Evolutionary conservation across 2,329 filamentous ascomycete genomes (phyloP).

Genomic region (Xylogone sp.): DNA sequence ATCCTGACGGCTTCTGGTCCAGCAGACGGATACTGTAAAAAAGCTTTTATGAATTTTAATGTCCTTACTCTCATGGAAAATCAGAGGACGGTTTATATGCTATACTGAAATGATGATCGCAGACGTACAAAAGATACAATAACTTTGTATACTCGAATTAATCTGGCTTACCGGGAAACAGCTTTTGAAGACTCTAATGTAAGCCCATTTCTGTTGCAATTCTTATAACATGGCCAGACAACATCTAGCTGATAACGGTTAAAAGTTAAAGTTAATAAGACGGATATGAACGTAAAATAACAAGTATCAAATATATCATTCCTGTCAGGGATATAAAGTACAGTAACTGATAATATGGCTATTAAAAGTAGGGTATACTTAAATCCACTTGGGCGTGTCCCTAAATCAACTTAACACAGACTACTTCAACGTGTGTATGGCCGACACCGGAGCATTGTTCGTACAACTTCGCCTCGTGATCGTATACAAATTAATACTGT

Average conservation of each 20-base stretch:
- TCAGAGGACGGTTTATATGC: slow-evolving; percentile 58
- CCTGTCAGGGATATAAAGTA: slow-evolving; percentile 53
- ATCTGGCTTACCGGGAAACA: slow-evolving; percentile 42
- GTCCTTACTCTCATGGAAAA: slow-evolving; percentile 53
- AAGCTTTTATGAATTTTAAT: slow-evolving; percentile 54
- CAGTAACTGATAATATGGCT: slow-evolving; percentile 55
- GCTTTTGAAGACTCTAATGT: slow-evolving; percentile 48
- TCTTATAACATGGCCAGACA: slow-evolving; percentile 54
- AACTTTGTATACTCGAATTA: slow-evolving; percentile 53
- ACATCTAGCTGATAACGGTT: slow-evolving; percentile 52
- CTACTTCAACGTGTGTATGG: too few relatives aligned
- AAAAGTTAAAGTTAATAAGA: slow-evolving; percentile 55
- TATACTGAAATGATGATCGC: slow-evolving; percentile 64
- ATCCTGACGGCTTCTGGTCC: slow-evolving; percentile 52
- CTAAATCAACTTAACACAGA: too few relatives aligned
- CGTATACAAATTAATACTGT: too few relatives aligned
- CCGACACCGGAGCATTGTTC: too few relatives aligned
- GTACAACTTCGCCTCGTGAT: too few relatives aligned
- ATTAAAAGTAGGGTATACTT: slow-evolving; percentile 53
- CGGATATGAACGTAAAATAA: slow-evolving; percentile 52
- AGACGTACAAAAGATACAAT: slow-evolving; percentile 62
- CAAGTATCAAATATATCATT: slow-evolving; percentile 50
- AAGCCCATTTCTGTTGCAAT: slow-evolving; percentile 55
- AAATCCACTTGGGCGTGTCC: too few relatives aligned
- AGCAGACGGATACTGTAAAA: slow-evolving; percentile 46